Evolutionary conservation across 2,329 filamentous ascomycete species (phyloP).

Genomic region (Colletotrichum camelliae): DNA sequence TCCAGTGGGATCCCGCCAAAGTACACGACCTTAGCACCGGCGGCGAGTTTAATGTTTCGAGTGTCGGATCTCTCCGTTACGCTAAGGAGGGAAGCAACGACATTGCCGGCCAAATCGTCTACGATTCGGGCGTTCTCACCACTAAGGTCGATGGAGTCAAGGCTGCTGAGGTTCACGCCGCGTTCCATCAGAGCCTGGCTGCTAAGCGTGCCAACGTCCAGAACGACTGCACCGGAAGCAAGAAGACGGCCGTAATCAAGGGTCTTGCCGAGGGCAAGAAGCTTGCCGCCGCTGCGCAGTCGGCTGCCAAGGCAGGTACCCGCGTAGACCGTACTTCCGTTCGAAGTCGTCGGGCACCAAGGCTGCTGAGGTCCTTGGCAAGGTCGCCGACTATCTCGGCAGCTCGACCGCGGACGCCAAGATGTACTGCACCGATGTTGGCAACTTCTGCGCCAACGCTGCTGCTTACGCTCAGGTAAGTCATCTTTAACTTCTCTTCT

Average conservation of each 20-base stretch:
- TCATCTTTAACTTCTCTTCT: neutral
- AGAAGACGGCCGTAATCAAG: slow-evolving; percentile 36
- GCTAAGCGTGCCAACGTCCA: slow-evolving; percentile 41
- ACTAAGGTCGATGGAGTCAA: slow-evolving; percentile 58
- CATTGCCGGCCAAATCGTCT: slow-evolving; percentile 55
- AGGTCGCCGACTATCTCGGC: slow-evolving; percentile 50
- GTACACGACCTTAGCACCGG: slow-evolving; percentile 50
- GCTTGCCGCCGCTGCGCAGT: slow-evolving; percentile 54
- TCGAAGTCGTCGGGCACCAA: slow-evolving; percentile 44
- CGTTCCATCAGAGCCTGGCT: slow-evolving; percentile 48
- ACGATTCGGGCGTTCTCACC: slow-evolving; percentile 59
- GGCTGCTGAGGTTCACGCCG: slow-evolving; percentile 52
- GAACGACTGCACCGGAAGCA: neutral
- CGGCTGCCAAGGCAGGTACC: slow-evolving; percentile 39
- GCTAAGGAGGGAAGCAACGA: slow-evolving; percentile 52
- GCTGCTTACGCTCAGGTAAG: slow-evolving; percentile 63
- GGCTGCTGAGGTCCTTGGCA: slow-evolving; percentile 52
- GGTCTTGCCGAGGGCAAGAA: slow-evolving; percentile 57
- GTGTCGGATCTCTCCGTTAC: slow-evolving; percentile 57
- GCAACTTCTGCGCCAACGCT: slow-evolving; percentile 51
- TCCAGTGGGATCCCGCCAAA: slow-evolving; percentile 55
- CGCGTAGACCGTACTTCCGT: slow-evolving; percentile 63
- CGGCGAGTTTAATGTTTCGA: slow-evolving; percentile 57
- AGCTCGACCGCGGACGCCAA: slow-evolving; percentile 48
- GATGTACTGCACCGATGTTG: slow-evolving; percentile 57